phyloP scores from a whole-genome alignment of 192 early-diverging fungal genomes.

The Gamsiella multidivaricata region DNA sequence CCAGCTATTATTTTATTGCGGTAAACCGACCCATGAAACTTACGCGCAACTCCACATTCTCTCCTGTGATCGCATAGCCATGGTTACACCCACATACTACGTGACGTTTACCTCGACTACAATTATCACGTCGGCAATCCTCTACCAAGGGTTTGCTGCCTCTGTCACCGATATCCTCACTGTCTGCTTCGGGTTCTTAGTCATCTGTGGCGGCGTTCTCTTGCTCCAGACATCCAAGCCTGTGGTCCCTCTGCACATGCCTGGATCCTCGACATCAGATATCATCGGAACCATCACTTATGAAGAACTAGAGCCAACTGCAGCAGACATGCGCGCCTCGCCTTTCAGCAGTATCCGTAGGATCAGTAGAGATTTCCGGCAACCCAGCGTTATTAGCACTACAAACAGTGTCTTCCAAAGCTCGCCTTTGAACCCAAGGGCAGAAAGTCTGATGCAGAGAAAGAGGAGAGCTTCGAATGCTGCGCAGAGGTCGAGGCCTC shows the following conservation, averaged over 20 bases:
- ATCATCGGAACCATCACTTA: conserved; percentile 29
- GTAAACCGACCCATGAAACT: too few relatives aligned
- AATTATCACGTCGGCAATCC: conserved; percentile 87
- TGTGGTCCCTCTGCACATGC: conserved; percentile 34
- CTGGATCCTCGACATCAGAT: conserved; percentile 23
- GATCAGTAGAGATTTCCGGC: conserved; percentile 39
- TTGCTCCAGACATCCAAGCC: conserved; percentile 66
- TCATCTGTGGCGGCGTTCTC: conserved; percentile 92
- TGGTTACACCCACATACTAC: conserved; percentile 93
- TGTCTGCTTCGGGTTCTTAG: conserved; percentile 85
- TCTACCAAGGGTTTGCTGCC: conserved; percentile 86
- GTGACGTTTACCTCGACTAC: conserved; percentile 95
- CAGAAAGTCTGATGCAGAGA: conserved; percentile 40
- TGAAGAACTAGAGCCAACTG: conserved; percentile 45
- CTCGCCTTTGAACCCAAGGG: conserved; percentile 43
- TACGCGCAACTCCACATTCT: too few relatives aligned
- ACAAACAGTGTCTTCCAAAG: conserved; percentile 25
- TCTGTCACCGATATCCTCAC: conserved; percentile 79
- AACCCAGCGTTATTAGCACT: conserved; percentile 24
- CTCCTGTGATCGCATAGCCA: conserved; percentile 48
- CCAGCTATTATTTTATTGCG: too few relatives aligned
- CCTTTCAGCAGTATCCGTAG: conserved; percentile 47
- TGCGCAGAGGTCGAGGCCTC: conserved; percentile 26
- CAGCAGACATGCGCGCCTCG: conserved; percentile 52
- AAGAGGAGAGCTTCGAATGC: conserved; percentile 47